phyloP scores from a whole-genome alignment of 2,329 filamentous ascomycete genomes.

The Ceratocystis colombiana region DNA sequence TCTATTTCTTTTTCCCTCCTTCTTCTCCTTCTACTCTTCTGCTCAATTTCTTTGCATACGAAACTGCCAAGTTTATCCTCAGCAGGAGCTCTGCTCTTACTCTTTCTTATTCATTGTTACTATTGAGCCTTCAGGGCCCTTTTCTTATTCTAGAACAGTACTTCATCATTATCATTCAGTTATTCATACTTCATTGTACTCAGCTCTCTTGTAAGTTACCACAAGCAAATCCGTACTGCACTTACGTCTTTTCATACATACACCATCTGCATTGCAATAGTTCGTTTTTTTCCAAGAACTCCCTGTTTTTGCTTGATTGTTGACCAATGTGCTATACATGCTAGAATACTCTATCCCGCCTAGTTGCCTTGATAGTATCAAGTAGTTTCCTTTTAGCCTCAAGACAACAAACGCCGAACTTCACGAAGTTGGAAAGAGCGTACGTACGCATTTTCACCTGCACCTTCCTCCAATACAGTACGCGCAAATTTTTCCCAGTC shows the following conservation, averaged over 20 bases:
- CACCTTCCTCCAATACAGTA: constrained; percentile 2
- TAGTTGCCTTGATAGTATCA: background rate
- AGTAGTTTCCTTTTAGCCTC: background rate
- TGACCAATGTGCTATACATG: background rate
- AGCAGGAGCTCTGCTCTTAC: constrained; percentile 9
- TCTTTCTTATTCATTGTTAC: background rate
- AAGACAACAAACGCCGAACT: constrained; percentile 8
- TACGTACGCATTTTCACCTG: constrained; percentile 8
- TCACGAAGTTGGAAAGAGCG: constrained; percentile 10
- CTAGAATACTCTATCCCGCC: background rate
- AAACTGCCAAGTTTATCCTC: constrained; percentile 13
- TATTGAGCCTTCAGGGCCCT: background rate
- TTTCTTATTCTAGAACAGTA: background rate
- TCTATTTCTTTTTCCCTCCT: constrained; percentile 10
- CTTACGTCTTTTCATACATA: background rate
- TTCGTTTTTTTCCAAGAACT: background rate
- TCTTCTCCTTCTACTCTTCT: constrained; percentile 23
- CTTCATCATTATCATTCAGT: constrained; percentile 1
- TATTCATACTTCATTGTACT: background rate
- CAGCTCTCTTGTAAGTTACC: background rate
- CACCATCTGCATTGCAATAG: background rate
- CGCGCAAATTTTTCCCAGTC: constrained; percentile 11
- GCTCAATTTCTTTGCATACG: constrained; percentile 10
- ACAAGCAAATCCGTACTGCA: background rate
- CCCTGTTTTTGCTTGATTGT: background rate